Evolutionary conservation across 139 green algal genomes (phyloP).

Genomic region (Chlorella sp.): DNA sequence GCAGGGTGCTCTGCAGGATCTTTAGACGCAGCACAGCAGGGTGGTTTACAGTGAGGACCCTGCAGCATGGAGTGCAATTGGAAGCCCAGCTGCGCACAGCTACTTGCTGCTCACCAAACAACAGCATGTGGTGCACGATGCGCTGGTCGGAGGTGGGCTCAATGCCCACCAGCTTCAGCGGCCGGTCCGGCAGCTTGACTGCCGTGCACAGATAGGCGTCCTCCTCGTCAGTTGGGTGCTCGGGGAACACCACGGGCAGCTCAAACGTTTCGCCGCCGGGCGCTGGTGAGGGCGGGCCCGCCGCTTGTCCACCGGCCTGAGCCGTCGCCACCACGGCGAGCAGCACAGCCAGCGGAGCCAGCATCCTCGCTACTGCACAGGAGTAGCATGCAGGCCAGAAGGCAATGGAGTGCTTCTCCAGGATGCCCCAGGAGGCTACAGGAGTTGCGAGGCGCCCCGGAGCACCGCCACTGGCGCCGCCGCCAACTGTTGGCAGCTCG

Average conservation of each 20-base stretch:
- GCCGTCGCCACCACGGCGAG: not conserved
- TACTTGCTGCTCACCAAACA: constrained; percentile 73
- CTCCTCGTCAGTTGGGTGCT: constrained; percentile 16
- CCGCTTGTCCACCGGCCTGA: not conserved
- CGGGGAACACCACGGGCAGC: constrained; percentile 42
- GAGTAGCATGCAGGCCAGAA: no score
- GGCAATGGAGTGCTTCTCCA: no score
- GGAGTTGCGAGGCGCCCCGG: no score
- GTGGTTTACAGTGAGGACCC: no score
- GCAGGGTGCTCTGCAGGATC: not conserved
- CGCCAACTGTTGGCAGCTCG: no score
- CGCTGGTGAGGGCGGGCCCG: not conserved
- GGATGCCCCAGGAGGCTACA: no score
- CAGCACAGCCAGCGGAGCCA: not conserved
- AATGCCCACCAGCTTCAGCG: constrained; percentile 74
- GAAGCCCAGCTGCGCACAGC: not conserved
- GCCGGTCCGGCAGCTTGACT: constrained; percentile 51
- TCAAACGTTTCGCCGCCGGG: not conserved
- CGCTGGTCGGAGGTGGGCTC: constrained; percentile 66
- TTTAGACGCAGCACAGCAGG: not conserved
- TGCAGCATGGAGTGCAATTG: not conserved
- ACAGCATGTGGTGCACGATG: constrained; percentile 90
- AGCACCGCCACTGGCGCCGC: no score
- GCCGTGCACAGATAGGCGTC: constrained; percentile 75
- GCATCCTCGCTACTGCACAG: no score